A percentile compares a stretch with the other conserved stretches of the same genome.
Evolutionary conservation across 2,329 filamentous ascomycete genomes (phyloP).

Genomic region (Plenodomus lindquistii): DNA sequence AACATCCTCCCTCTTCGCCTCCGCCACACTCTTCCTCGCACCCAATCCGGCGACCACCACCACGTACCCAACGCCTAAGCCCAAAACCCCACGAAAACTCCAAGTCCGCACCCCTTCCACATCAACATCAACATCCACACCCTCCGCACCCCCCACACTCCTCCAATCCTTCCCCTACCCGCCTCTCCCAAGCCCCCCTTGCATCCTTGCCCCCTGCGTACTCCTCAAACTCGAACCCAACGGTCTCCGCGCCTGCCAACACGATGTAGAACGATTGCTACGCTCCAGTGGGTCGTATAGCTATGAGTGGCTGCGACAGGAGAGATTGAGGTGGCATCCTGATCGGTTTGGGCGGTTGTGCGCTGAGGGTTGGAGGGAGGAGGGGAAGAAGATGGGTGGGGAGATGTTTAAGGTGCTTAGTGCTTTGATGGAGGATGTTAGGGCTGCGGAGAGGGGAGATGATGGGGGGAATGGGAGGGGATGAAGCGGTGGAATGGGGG

Average conservation of each 20-base stretch:
- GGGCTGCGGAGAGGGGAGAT: constrained; percentile 2
- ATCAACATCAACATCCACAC: no score
- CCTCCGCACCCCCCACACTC: constrained; percentile 6
- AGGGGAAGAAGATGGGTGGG: constrained; percentile 35
- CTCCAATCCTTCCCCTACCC: constrained; percentile 25
- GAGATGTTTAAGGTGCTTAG: constrained; percentile 46
- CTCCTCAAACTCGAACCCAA: constrained; percentile 24
- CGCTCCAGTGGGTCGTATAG: constrained; percentile 39
- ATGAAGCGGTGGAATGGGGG: no score
- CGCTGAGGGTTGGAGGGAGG: constrained; percentile 35
- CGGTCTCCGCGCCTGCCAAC: constrained; percentile 38
- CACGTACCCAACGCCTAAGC: background rate
- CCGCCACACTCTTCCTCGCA: constrained; percentile 28
- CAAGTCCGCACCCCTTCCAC: constrained; percentile 39
- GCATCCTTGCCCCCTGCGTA: constrained; percentile 25
- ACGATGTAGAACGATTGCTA: constrained; percentile 38
- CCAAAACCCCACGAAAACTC: constrained; percentile 21
- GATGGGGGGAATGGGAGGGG: background rate
- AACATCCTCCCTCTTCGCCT: constrained; percentile 29
- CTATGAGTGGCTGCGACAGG: constrained; percentile 41
- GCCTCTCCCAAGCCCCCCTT: constrained; percentile 36
- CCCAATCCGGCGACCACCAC: constrained; percentile 5
- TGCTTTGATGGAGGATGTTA: constrained; percentile 31
- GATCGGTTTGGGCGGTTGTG: constrained; percentile 43
- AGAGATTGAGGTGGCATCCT: constrained; percentile 43